Conservation (phyloP, 2,329 filamentous ascomycete genomes). For the Botrytis galanthina region DNA sequence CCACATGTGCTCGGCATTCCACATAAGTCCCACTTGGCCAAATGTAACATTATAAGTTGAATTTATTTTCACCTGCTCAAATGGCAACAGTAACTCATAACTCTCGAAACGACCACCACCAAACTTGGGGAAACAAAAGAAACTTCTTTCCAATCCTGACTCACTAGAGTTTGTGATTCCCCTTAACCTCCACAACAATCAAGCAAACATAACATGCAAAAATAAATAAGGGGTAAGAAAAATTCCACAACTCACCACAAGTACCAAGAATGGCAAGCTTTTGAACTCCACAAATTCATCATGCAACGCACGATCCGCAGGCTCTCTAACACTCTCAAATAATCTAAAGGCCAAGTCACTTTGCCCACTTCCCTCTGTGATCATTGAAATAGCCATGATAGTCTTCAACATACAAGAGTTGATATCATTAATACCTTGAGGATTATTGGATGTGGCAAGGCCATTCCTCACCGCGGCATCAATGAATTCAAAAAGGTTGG, state of each 20-base stretch:
- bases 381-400: slow-evolving; percentile 73
- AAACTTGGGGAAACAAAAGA: not conserved
- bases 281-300: slow-evolving; percentile 53
- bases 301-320: slow-evolving; percentile 63
- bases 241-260: slow-evolving; percentile 48
- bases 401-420: slow-evolving; percentile 75
- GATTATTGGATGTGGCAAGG: slow-evolving; percentile 50
- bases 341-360: slow-evolving; percentile 71
- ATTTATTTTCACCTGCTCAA: not conserved
- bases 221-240: not conserved
- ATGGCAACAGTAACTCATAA: not conserved
- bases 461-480: slow-evolving; percentile 61
- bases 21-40: not conserved
- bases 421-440: slow-evolving; percentile 53
- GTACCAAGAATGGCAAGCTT: slow-evolving; percentile 55
- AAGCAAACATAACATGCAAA: not conserved
- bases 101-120: not conserved
- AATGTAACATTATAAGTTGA: not conserved
- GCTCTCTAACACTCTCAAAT: slow-evolving; percentile 72
- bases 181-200: not conserved
- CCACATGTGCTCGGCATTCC: not conserved
- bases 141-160: not conserved
- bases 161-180: not conserved
- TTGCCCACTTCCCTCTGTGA: slow-evolving; percentile 75
- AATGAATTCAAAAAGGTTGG: slow-evolving; percentile 68